Evolutionary conservation across 2,329 filamentous ascomycete genomes (phyloP).

Genomic region (Beauveria asiatica): DNA sequence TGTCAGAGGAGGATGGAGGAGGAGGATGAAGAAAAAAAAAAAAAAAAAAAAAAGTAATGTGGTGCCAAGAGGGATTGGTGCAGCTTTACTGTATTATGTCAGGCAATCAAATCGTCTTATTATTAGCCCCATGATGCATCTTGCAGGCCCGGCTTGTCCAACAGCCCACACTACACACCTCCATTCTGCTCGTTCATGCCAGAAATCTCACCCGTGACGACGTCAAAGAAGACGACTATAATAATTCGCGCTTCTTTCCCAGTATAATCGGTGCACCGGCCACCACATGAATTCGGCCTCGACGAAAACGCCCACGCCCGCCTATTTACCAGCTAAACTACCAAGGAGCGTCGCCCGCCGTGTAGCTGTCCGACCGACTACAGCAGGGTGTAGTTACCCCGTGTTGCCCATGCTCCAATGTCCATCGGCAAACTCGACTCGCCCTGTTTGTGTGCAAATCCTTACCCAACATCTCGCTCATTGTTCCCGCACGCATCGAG

Average conservation of each 20-base stretch:
- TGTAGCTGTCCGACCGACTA: not conserved
- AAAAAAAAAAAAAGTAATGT: not conserved
- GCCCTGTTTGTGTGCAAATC: not conserved
- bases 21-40: too few relatives aligned
- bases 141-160: not conserved
- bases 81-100: not conserved
- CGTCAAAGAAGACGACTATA: not conserved
- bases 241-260: not conserved
- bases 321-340: not conserved
- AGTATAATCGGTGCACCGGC: not conserved
- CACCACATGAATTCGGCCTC: too few relatives aligned
- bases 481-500: not conserved
- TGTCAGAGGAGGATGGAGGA: too few relatives aligned
- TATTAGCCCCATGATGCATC: not conserved
- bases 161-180: not conserved
- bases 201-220: not conserved
- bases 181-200: not conserved
- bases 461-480: not conserved
- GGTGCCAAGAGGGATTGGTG: constrained; percentile 5
- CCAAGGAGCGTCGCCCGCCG: not conserved
- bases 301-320: too few relatives aligned
- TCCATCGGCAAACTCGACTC: not conserved
- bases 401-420: not conserved
- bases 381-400: too few relatives aligned
- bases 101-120: not conserved